A percentile compares a stretch with the other conserved stretches of the same genome.
Evolutionary conservation across 495 filamentous ascomycete genomes (phyloP).

Genomic region (Immersiella caudata): DNA sequence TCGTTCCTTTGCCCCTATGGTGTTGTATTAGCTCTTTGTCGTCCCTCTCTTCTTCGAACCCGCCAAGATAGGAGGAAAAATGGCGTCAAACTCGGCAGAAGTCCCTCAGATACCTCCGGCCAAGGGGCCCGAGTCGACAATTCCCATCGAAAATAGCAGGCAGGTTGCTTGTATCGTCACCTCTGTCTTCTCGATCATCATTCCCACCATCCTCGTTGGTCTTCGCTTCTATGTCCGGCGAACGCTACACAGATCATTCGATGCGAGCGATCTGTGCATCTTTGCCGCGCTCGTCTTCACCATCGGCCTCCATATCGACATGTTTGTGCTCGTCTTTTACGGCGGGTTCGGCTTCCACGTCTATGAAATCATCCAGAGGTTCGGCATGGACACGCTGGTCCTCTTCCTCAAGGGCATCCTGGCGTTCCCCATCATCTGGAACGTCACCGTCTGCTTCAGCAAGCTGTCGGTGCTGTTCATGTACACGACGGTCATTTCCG

Average conservation of each 20-base stretch:
- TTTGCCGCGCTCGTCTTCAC: slow-evolving; percentile 22
- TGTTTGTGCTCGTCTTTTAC: slow-evolving; percentile 20
- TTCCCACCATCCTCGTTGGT: slow-evolving; percentile 17
- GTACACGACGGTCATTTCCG: slow-evolving; percentile 23
- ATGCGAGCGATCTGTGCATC: slow-evolving; percentile 23
- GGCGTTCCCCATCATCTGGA: slow-evolving; percentile 26
- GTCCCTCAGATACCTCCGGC: slow-evolving; percentile 6
- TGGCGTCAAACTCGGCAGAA: slow-evolving; percentile 13
- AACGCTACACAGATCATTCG: slow-evolving; percentile 8
- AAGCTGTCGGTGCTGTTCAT: slow-evolving; percentile 29
- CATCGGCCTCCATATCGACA: slow-evolving; percentile 23
- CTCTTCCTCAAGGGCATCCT: slow-evolving; percentile 25
- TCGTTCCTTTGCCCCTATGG: neutral
- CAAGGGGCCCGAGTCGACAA: slow-evolving; percentile 19
- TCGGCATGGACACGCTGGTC: slow-evolving; percentile 27
- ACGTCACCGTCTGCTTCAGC: slow-evolving; percentile 24
- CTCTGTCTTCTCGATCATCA: slow-evolving; percentile 16
- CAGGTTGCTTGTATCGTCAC: slow-evolving; percentile 21
- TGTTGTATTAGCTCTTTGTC: neutral
- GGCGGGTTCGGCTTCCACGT: slow-evolving; percentile 26
- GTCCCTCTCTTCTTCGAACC: neutral
- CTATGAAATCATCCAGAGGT: slow-evolving; percentile 16
- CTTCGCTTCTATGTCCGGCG: slow-evolving; percentile 22
- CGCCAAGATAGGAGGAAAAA: neutral
- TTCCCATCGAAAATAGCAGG: slow-evolving; percentile 22